A percentile compares a stretch with the other conserved stretches of the same genome.
Conservation (phyloP, 202 grass and related monocot genomes). For the Schoenoplectus tabernaemontani region DNA sequence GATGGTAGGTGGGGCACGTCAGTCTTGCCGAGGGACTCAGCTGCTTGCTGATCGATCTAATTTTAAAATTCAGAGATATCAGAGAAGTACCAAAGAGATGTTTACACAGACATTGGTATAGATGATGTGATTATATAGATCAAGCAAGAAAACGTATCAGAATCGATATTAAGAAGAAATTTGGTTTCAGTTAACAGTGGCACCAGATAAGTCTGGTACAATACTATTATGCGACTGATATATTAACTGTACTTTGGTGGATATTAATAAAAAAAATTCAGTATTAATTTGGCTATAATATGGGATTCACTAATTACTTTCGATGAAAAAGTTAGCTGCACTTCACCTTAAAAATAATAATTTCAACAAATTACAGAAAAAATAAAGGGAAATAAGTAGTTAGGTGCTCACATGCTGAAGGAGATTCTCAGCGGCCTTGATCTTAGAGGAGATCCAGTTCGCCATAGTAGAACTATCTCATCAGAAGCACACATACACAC, state of each 20-base stretch:
- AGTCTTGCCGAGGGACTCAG: conserved; percentile 75
- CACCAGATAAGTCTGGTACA: background rate
- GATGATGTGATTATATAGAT: background rate
- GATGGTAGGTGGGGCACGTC: conserved; percentile 33
- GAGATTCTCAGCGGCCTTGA: conserved; percentile 87
- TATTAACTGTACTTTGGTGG: background rate
- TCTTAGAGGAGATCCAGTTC: conserved; percentile 92
- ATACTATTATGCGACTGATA: too few relatives aligned
- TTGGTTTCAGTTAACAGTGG: background rate
- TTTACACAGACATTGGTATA: background rate
- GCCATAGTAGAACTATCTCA: conserved; percentile 46
- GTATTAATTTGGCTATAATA: background rate
- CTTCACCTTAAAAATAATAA: background rate
- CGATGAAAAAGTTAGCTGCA: background rate
- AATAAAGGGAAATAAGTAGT: background rate
- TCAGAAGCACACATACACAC: too few relatives aligned
- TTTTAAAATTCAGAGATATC: conserved; percentile 22
- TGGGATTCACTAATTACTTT: background rate
- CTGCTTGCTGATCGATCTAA: conserved; percentile 97
- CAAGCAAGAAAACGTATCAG: background rate
- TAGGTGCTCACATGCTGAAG: conserved; percentile 67
- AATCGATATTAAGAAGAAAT: background rate
- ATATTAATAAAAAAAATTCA: background rate
- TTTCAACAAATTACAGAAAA: background rate
- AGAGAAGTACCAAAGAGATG: conserved; percentile 23